These are phyloP conservation scores for Volvariella volvacea DNA, from an alignment of 1,284 basidiomycete genomes.

Conservation along the genomic window DNA sequence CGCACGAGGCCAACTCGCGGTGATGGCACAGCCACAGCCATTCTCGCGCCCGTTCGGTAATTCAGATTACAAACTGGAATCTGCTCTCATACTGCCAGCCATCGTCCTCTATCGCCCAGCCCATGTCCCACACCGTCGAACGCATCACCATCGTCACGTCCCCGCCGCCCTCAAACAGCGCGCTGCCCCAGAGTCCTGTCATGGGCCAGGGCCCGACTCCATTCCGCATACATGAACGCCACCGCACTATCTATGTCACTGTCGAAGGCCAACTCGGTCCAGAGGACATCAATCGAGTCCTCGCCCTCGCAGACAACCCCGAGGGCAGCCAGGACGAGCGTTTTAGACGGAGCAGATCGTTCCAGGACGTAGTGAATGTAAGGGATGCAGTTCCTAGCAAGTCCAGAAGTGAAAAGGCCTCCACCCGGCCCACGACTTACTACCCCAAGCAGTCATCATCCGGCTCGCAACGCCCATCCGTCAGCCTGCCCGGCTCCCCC, in stretches of 20 bases:
- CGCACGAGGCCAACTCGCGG: too few species aligned
- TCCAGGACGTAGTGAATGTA: not conserved
- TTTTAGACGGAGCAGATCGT: constrained; percentile 20
- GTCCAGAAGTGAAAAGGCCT: constrained; percentile 6
- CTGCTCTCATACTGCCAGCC: too few species aligned
- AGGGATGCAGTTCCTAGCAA: not conserved
- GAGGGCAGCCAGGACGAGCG: constrained; percentile 15
- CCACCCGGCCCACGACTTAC: constrained; percentile 9
- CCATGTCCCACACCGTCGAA: not conserved
- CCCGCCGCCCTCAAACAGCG: constrained; percentile 16
- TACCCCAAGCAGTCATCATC: constrained; percentile 14
- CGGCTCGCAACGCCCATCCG: constrained; percentile 18
- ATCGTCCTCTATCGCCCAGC: not conserved
- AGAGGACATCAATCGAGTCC: constrained; percentile 28
- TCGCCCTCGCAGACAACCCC: constrained; percentile 25
- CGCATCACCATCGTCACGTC: constrained; percentile 26
- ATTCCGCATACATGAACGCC: constrained; percentile 39
- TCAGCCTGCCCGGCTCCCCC: not conserved
- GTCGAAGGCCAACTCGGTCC: constrained; percentile 35
- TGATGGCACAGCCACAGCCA: too few species aligned
- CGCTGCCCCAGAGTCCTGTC: constrained; percentile 23
- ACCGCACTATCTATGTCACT: constrained; percentile 37
- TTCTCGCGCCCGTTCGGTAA: too few species aligned
- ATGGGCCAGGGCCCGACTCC: constrained; percentile 24
- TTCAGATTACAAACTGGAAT: too few species aligned